phyloP scores from a whole-genome alignment of 140 eudicot species.

The Anethum foeniculum region DNA sequence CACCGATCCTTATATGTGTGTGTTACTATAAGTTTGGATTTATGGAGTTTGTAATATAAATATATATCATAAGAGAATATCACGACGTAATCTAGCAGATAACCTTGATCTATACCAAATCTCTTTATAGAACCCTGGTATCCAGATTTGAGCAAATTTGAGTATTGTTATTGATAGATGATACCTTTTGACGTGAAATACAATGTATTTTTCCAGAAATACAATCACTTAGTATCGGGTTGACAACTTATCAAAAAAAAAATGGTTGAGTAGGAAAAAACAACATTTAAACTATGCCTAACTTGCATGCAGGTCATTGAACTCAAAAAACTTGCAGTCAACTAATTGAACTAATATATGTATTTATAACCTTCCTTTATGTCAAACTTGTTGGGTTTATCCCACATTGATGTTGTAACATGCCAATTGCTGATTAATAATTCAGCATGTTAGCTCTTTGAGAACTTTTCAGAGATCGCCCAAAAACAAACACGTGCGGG shows the following conservation, averaged over 20 bases:
- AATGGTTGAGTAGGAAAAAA: too few species aligned
- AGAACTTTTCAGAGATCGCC: neutral
- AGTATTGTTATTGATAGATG: neutral
- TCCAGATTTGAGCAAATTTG: neutral
- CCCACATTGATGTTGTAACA: neutral
- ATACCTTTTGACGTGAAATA: neutral
- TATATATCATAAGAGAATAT: neutral
- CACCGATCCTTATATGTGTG: neutral
- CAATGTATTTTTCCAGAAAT: neutral
- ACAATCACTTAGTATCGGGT: too few species aligned
- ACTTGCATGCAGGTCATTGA: neutral
- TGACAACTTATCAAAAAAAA: too few species aligned
- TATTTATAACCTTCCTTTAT: neutral
- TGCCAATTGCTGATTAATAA: too few species aligned
- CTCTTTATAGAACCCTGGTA: neutral
- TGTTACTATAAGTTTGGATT: neutral
- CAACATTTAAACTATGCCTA: neutral
- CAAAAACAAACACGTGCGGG: neutral
- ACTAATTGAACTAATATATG: neutral
- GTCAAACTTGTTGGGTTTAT: neutral
- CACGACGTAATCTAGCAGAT: neutral
- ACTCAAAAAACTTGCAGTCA: too few species aligned
- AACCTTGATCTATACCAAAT: neutral
- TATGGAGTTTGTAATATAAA: neutral
- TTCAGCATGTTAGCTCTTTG: neutral